Conservation (phyloP, 1,139 yeast species). For the Pichia kudriavzevii region DNA sequence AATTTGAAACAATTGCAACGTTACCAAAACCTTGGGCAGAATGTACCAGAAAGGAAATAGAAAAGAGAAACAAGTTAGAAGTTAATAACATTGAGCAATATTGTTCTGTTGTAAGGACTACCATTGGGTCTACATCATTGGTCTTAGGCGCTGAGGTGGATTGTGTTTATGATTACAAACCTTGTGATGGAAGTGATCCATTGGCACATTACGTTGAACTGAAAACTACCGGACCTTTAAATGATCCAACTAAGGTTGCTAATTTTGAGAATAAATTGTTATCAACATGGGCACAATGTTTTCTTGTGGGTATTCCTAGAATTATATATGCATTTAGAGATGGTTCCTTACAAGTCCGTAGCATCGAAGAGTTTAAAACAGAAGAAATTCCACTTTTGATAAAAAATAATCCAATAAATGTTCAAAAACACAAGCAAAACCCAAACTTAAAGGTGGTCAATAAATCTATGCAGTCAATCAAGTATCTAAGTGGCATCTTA, state of each 20-base stretch:
- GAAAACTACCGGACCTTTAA: slow-evolving; percentile 59
- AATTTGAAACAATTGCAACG: slow-evolving; percentile 76
- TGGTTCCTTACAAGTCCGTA: slow-evolving; percentile 50
- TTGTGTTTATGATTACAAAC: slow-evolving; percentile 76
- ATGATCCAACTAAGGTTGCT: slow-evolving; percentile 43
- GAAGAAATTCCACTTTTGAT: slow-evolving; percentile 66
- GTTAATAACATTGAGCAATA: slow-evolving; percentile 69
- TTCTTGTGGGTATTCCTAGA: slow-evolving; percentile 71
- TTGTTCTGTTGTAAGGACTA: slow-evolving; percentile 71
- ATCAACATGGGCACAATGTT: slow-evolving; percentile 90
- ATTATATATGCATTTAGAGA: slow-evolving; percentile 85
- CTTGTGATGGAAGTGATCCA: slow-evolving; percentile 41
- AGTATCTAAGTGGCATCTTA: slow-evolving; percentile 77
- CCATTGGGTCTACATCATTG: slow-evolving; percentile 66
- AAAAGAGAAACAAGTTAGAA: slow-evolving; percentile 46
- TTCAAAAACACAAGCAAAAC: slow-evolving; percentile 24
- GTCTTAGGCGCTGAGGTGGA: slow-evolving; percentile 88
- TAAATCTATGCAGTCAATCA: slow-evolving; percentile 69
- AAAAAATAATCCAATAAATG: slow-evolving; percentile 35
- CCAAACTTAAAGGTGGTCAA: slow-evolving; percentile 25
- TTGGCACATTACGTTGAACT: slow-evolving; percentile 77
- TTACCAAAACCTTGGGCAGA: slow-evolving; percentile 71
- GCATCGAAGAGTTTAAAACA: slow-evolving; percentile 69
- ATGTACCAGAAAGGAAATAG: slow-evolving; percentile 57
- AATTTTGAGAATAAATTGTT: slow-evolving; percentile 68